phyloP scores from a whole-genome alignment of 2,329 filamentous ascomycete species.

The Fusarium tricinctum region DNA sequence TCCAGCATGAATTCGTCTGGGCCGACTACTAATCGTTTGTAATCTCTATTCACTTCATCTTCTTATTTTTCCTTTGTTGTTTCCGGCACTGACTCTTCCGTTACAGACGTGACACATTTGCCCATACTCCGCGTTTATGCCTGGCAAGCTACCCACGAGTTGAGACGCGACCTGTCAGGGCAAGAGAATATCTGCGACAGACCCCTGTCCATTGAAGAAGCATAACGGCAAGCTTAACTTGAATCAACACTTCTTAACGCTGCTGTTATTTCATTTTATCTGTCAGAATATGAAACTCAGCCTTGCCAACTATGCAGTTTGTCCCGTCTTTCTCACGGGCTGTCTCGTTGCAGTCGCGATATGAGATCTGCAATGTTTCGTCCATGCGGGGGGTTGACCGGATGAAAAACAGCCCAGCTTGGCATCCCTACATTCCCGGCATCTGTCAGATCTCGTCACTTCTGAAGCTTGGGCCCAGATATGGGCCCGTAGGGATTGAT shows the following conservation, averaged over 20 bases:
- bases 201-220: constrained; percentile 29
- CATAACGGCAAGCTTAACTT: constrained; percentile 31
- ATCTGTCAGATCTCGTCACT: constrained; percentile 1
- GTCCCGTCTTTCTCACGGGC: not conserved
- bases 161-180: constrained; percentile 21
- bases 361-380: constrained; percentile 18
- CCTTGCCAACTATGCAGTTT: not conserved
- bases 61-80: not conserved
- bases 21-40: no score
- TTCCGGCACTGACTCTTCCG: constrained; percentile 15
- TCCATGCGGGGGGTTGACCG: constrained; percentile 7
- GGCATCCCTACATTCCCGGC: constrained; percentile 5
- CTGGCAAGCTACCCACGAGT: constrained; percentile 4
- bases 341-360: not conserved
- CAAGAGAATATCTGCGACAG: constrained; percentile 4
- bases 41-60: no score
- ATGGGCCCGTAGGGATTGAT: not conserved
- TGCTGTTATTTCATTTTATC: not conserved
- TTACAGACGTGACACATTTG: constrained; percentile 22
- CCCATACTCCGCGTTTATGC: constrained; percentile 19
- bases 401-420: constrained; percentile 28
- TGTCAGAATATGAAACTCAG: not conserved
- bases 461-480: not conserved
- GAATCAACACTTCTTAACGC: not conserved
- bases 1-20: no score